These are phyloP conservation scores for Lichtheimia ramosa DNA, from an alignment of 371 early-diverging fungal species.

Conservation along the genomic window DNA sequence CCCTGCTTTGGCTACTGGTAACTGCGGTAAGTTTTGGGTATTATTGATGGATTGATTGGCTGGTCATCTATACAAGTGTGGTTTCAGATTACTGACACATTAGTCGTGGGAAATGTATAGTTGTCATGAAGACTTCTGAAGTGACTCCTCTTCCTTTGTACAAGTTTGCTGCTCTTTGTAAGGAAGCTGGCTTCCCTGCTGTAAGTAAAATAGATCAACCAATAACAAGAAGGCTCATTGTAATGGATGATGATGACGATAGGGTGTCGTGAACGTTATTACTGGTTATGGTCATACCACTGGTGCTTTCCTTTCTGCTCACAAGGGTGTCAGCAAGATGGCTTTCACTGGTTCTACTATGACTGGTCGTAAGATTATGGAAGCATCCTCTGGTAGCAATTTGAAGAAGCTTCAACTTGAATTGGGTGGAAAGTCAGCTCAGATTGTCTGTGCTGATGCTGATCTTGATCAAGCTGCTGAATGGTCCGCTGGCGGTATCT, in stretches of 20 bases:
- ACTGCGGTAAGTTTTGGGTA: slow-evolving; percentile 50
- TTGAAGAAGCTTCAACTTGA: slow-evolving; percentile 82
- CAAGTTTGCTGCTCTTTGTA: slow-evolving; percentile 45
- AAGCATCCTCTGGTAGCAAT: slow-evolving; percentile 63
- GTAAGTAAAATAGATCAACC: slow-evolving; percentile 22
- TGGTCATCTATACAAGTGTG: neutral
- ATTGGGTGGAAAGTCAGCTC: slow-evolving; percentile 90
- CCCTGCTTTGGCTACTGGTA: slow-evolving; percentile 79
- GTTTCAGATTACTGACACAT: no score
- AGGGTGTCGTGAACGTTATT: slow-evolving; percentile 78
- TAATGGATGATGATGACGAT: neutral
- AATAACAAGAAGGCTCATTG: neutral
- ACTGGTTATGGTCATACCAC: slow-evolving; percentile 44
- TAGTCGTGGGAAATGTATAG: slow-evolving; percentile 8
- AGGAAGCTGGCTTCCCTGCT: slow-evolving; percentile 49
- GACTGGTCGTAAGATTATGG: slow-evolving; percentile 73
- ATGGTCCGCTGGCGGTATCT: slow-evolving; percentile 69
- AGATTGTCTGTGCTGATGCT: slow-evolving; percentile 84
- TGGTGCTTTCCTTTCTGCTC: slow-evolving; percentile 28
- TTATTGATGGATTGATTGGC: neutral
- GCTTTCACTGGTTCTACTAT: slow-evolving; percentile 71
- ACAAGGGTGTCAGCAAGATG: slow-evolving; percentile 35
- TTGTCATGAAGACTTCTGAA: slow-evolving; percentile 58
- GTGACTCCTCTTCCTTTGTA: slow-evolving; percentile 55
- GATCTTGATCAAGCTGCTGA: slow-evolving; percentile 80